These are phyloP conservation scores for Leccinum pseudoinsigne DNA, from an alignment of 1,284 basidiomycete genomes.

Conservation along the genomic window DNA sequence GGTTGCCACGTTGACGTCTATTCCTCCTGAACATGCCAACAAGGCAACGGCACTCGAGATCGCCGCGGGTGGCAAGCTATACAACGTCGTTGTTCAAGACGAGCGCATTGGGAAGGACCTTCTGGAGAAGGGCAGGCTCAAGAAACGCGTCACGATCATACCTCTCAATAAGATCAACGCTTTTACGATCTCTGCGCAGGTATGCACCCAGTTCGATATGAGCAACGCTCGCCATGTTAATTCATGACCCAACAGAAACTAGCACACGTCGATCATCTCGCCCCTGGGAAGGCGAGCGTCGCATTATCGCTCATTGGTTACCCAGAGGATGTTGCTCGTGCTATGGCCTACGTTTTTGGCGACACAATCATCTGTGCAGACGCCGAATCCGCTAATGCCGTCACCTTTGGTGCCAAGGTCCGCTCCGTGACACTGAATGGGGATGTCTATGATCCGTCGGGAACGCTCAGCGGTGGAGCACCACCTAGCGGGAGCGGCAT, in stretches of 20 bases:
- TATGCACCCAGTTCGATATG: conserved; percentile 33
- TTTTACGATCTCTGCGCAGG: conserved; percentile 62
- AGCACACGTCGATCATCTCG: conserved; percentile 71
- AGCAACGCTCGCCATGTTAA: background rate
- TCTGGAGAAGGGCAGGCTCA: conserved; percentile 80
- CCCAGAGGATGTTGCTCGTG: conserved; percentile 81
- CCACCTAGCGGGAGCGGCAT: conserved; percentile 78
- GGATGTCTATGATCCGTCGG: conserved; percentile 96
- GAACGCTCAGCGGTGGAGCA: conserved; percentile 91
- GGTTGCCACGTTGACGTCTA: conserved; percentile 83
- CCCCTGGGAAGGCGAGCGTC: conserved; percentile 81
- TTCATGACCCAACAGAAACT: conserved; percentile 60
- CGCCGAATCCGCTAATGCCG: conserved; percentile 83
- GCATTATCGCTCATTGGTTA: conserved; percentile 90
- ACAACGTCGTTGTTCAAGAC: conserved; percentile 93
- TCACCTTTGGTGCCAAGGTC: conserved; percentile 79
- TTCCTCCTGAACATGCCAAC: conserved; percentile 70
- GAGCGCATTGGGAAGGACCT: conserved; percentile 88
- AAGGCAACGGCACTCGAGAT: conserved; percentile 94
- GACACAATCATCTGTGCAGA: conserved; percentile 93
- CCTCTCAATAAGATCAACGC: conserved; percentile 92
- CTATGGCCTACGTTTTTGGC: conserved; percentile 95
- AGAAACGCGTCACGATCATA: conserved; percentile 92
- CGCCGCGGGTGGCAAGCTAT: conserved; percentile 89
- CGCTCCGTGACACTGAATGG: conserved; percentile 93